phyloP scores from a whole-genome alignment of 768 basidiomycete genomes.

The Russula sp. region DNA sequence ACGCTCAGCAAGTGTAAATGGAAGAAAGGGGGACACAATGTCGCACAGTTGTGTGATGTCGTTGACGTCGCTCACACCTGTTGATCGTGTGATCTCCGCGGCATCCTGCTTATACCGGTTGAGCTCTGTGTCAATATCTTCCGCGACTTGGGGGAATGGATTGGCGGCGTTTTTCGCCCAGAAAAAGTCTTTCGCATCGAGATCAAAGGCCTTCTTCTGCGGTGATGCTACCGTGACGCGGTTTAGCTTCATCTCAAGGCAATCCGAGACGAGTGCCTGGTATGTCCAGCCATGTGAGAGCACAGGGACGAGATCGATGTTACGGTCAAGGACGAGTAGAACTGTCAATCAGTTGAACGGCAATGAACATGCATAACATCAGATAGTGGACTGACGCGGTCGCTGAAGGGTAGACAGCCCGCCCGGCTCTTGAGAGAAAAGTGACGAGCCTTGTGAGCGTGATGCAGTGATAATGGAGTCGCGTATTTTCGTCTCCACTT shows the following conservation, averaged over 20 bases:
- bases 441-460: conserved; percentile 51
- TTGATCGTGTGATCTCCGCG: conserved; percentile 92
- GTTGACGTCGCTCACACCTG: conserved; percentile 92
- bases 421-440: conserved; percentile 76
- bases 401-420: conserved; percentile 83
- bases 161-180: conserved; percentile 96
- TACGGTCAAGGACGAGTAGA: conserved; percentile 88
- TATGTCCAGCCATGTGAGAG: conserved; percentile 98
- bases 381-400: conserved; percentile 54
- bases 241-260: conserved; percentile 94
- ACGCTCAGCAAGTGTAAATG: neutral
- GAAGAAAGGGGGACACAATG: neutral
- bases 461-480: conserved; percentile 74
- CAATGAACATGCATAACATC: neutral
- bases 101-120: conserved; percentile 94
- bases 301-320: conserved; percentile 90
- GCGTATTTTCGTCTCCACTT: conserved; percentile 85
- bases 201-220: conserved; percentile 84
- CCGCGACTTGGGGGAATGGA: conserved; percentile 97
- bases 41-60: conserved; percentile 93
- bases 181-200: conserved; percentile 98
- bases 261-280: conserved; percentile 96
- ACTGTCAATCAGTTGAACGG: conserved; percentile 44
- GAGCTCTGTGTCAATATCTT: conserved; percentile 90
- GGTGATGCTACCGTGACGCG: conserved; percentile 78